phyloP scores from a whole-genome alignment of 1,284 basidiomycete genomes.

The Phaffia rhodozyma region DNA sequence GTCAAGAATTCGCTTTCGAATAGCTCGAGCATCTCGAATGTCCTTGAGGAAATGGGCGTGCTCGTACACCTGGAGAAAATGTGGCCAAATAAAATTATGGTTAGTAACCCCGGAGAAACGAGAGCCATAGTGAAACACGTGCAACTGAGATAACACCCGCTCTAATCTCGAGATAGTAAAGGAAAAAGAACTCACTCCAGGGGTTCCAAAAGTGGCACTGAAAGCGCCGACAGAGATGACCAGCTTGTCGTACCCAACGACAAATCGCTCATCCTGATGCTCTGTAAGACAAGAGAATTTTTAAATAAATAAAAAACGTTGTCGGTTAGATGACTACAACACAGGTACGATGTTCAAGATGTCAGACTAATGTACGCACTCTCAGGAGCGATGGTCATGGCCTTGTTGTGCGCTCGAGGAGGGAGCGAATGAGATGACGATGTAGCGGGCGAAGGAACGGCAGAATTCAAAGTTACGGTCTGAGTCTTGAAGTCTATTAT shows the following conservation, averaged over 20 bases:
- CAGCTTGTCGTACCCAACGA: constrained; percentile 61
- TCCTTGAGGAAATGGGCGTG: constrained; percentile 73
- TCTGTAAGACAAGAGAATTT: constrained; percentile 8
- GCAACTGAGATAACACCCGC: too few relatives aligned
- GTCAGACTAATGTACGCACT: constrained; percentile 8
- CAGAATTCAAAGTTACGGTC: constrained; percentile 37
- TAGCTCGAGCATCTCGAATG: constrained; percentile 64
- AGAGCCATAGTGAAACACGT: too few relatives aligned
- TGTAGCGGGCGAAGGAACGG: constrained; percentile 23
- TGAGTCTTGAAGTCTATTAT: constrained; percentile 50
- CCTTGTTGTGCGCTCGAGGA: constrained; percentile 18
- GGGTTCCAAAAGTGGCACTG: constrained; percentile 53
- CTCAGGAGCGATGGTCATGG: constrained; percentile 34
- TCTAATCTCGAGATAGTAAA: constrained; percentile 3
- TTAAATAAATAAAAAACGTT: too few relatives aligned
- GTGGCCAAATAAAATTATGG: background rate
- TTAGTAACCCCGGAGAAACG: background rate
- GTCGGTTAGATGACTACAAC: background rate
- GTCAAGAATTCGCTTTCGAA: constrained; percentile 60
- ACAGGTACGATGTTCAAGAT: background rate
- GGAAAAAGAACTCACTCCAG: constrained; percentile 27
- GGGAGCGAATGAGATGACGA: constrained; percentile 16
- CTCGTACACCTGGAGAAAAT: constrained; percentile 56
- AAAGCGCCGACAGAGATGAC: constrained; percentile 76
- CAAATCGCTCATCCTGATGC: constrained; percentile 35